Percentiles rank a stretch among this genome's conserved stretches.
phyloP scores from a whole-genome alignment of 2,329 filamentous ascomycete species.

The Emergomyces pasteurianus region DNA sequence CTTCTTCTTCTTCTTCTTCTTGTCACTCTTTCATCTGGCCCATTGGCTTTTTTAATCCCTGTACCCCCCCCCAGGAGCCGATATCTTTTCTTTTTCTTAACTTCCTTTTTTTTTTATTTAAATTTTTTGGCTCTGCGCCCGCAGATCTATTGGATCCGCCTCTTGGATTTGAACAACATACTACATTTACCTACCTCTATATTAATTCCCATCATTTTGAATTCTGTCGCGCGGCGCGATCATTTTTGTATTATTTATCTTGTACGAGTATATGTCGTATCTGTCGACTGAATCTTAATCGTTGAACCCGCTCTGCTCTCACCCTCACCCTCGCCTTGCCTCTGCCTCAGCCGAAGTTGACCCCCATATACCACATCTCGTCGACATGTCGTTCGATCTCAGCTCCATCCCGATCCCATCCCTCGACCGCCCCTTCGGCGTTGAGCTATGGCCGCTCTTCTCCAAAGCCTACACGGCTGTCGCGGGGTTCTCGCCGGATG shows the following conservation, averaged over 20 bases:
- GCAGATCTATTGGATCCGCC: not conserved
- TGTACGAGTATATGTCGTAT: not conserved
- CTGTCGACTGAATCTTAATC: not conserved
- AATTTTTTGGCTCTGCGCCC: not conserved
- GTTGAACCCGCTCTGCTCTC: not conserved
- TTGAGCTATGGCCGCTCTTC: constrained; percentile 81
- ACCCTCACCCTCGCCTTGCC: not conserved
- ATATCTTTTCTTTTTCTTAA: not conserved
- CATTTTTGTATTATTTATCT: not conserved
- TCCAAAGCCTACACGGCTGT: constrained; percentile 62
- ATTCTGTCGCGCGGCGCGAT: not conserved
- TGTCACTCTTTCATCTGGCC: not conserved
- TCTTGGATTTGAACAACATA: not conserved
- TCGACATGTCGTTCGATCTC: constrained; percentile 9
- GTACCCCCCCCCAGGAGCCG: not conserved
- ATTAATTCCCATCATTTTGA: not conserved
- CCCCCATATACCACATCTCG: not conserved
- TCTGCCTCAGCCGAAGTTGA: not conserved
- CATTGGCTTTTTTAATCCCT: not conserved
- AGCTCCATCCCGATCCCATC: constrained; percentile 42
- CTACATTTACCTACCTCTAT: not conserved
- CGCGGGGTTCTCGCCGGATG: constrained; percentile 62
- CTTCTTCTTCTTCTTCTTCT: constrained; percentile 3
- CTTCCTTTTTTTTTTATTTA: not conserved
- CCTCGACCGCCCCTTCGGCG: constrained; percentile 72